A percentile compares a stretch with the other conserved stretches of the same genome.
Evolutionary conservation across 2,329 filamentous ascomycete genomes (phyloP).

Genomic region (Geosmithia putterillii): DNA sequence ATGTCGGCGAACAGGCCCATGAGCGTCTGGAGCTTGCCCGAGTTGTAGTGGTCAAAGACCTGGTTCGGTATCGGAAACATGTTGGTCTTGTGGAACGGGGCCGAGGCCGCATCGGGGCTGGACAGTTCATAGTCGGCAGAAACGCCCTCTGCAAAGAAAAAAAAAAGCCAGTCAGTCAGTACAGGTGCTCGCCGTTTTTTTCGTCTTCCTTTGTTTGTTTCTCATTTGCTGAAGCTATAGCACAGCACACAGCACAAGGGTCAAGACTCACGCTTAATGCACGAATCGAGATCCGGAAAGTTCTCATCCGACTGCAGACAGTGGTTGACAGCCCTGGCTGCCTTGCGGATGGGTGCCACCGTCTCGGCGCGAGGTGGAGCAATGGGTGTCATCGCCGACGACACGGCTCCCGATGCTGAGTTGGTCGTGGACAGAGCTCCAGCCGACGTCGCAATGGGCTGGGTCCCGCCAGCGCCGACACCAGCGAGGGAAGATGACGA

Average conservation of each 20-base stretch:
- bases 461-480: not conserved
- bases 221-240: not conserved
- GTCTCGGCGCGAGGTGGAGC: constrained; percentile 19
- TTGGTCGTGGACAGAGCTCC: no score
- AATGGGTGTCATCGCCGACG: not conserved
- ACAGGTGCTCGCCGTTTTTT: not conserved
- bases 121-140: constrained; percentile 87
- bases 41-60: constrained; percentile 87
- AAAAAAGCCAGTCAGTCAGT: no score
- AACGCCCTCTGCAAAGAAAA: constrained; percentile 56
- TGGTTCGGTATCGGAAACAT: constrained; percentile 84
- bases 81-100: constrained; percentile 78
- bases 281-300: constrained; percentile 82
- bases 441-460: not conserved
- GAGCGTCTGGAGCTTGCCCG: constrained; percentile 72
- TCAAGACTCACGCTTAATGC: constrained; percentile 63
- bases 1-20: constrained; percentile 95
- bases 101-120: constrained; percentile 55
- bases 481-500: not conserved
- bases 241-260: no score
- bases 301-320: constrained; percentile 63
- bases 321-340: constrained; percentile 71
- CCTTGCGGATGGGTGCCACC: constrained; percentile 62
- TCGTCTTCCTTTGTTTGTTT: not conserved
- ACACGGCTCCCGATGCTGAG: no score